Conservation (phyloP, 2,329 filamentous ascomycete genomes). For the Xylaria sp. region DNA sequence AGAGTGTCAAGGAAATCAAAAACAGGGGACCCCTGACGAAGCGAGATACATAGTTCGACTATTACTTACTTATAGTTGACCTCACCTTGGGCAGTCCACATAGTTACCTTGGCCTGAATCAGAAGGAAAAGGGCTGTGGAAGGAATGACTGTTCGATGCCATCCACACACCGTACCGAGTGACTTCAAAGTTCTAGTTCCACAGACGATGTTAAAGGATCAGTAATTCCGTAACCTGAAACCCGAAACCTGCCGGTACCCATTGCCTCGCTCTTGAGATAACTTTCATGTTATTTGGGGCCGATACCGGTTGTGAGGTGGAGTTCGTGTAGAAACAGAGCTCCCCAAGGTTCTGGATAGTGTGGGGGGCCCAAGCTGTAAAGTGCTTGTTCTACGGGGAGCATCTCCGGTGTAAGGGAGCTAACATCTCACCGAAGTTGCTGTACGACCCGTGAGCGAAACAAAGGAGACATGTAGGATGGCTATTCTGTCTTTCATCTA, state of each 20-base stretch:
- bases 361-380: conserved; percentile 1
- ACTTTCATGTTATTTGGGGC: conserved; percentile 5
- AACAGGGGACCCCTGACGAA: not conserved
- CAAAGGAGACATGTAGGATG: no score
- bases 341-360: conserved; percentile 7
- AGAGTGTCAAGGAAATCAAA: not conserved
- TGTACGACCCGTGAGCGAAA: no score
- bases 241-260: not conserved
- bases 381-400: conserved; percentile 4
- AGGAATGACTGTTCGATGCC: not conserved
- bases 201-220: not conserved
- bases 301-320: conserved; percentile 23
- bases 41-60: not conserved
- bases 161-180: not conserved
- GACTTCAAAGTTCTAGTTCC: not conserved
- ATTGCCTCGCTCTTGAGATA: not conserved
- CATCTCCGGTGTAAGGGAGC: not conserved
- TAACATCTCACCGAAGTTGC: no score
- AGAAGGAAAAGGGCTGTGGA: not conserved
- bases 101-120: not conserved
- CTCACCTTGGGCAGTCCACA: not conserved
- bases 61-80: not conserved
- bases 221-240: not conserved
- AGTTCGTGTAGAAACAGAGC: not conserved
- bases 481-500: no score